Base-by-base conservation (phyloP, 768 basidiomycete species). In the Lentinus tigrinus region DNA sequence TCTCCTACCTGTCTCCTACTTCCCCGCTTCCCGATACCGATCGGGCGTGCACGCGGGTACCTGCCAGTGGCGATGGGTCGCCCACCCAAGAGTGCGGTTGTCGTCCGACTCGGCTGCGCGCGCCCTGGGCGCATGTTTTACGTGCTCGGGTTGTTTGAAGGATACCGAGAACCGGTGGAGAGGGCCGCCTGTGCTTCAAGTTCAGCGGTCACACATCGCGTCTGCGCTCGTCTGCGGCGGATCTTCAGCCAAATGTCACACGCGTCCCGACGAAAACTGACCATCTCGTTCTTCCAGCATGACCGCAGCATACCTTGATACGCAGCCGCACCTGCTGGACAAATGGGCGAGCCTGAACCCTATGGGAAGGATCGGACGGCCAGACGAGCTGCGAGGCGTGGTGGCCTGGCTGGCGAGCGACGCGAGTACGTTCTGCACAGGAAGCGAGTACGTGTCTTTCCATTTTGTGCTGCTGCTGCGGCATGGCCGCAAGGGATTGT, bases 341-440 rank as follows among this genome's bases (percentile, higher is more conserved):
- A 85, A 85, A 63, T 91, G 89, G 89, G 85, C 87, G 21, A 71
- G 71, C 47, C 62, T 83, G 70, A 90, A 89, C 65, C 90, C 89
- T 1, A 72, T 90, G 62, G 85, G 85, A 1, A 79, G 90, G 7
- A 78, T 92, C 31, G 89, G 89, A 4, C 74, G 85, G 9, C 81
- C 85, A 0, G 88, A 91, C 64, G 89, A 92, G 70, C 65, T 91
- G 66, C 78, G 89, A 1, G 89, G 90, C 0, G 87, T 89, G 0
- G 75, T 83, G 46, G 73, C 81, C 0, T 91, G 89, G 89, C 73
- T 91, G 9, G 85, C 88, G 26, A 84, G 83, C 61, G 88, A 90
- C 57, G 88, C 89, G 47, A 88, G 86, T 4, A 87, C 81, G 28
- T 91, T 86, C 68, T 89, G 87, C 66, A 91, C 90, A 0, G 88